Conservation (phyloP, 805 yeast species). For the Scheffersomyces lignosus region DNA sequence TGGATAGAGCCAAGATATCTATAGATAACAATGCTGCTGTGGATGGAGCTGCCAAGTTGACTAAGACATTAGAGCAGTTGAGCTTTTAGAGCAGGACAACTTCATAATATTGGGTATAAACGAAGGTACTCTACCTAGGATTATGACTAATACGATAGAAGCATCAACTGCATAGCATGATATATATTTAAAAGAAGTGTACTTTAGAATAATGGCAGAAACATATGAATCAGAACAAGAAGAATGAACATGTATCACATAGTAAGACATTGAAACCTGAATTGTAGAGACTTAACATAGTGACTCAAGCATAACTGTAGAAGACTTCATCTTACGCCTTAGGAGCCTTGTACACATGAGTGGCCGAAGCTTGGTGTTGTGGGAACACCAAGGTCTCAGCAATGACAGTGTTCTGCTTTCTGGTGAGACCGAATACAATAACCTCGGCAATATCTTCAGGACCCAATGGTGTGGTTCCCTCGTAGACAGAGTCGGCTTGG, state of each 20-base stretch:
- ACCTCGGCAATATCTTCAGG: constrained; percentile 78
- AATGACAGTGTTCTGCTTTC: constrained; percentile 70
- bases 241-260: too few relatives aligned
- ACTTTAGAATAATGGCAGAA: too few relatives aligned
- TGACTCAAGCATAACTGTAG: too few relatives aligned
- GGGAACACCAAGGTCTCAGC: constrained; percentile 86
- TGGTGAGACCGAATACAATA: constrained; percentile 63
- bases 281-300: too few relatives aligned
- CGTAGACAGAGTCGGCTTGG: constrained; percentile 64
- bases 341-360: constrained; percentile 48
- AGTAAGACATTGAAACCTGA: too few relatives aligned
- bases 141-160: too few relatives aligned
- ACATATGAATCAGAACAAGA: too few relatives aligned
- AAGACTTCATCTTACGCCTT: too few relatives aligned
- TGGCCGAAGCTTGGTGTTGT: constrained; percentile 81
- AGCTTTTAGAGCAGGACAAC: constrained; percentile 45
- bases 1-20: constrained; percentile 63
- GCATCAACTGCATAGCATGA: too few relatives aligned
- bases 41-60: constrained; percentile 64
- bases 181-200: too few relatives aligned
- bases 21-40: constrained; percentile 53
- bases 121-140: too few relatives aligned
- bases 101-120: too few relatives aligned
- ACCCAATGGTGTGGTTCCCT: constrained; percentile 65
- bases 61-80: constrained; percentile 62